Percentiles rank a stretch among this genome's conserved stretches.
phyloP scores from a whole-genome alignment of 1,284 basidiomycete genomes.

The Cystobasidium pallidum region DNA sequence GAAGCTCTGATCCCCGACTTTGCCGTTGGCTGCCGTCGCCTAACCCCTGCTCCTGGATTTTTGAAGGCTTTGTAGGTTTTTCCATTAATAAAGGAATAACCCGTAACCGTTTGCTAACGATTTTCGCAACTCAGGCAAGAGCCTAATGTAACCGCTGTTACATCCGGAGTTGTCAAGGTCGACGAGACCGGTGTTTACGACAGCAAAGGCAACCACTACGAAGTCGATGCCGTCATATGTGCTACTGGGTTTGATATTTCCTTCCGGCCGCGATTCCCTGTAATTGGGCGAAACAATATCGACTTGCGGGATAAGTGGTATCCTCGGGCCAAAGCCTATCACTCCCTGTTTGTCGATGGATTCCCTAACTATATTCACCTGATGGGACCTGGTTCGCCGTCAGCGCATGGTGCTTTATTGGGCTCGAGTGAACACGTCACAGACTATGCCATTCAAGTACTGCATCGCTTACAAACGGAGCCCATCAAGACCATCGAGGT shows the following conservation, averaged over 20 bases:
- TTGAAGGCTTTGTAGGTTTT: slow-evolving; percentile 21
- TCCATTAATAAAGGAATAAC: not conserved
- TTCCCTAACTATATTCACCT: slow-evolving; percentile 37
- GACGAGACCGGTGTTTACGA: slow-evolving; percentile 39
- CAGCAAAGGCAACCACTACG: slow-evolving; percentile 39
- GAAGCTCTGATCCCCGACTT: slow-evolving; percentile 37
- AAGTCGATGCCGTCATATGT: slow-evolving; percentile 43
- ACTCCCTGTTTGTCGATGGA: slow-evolving; percentile 29
- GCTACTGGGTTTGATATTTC: slow-evolving; percentile 46
- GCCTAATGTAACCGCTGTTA: slow-evolving; percentile 27
- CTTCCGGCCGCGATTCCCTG: slow-evolving; percentile 36
- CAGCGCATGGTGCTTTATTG: slow-evolving; percentile 37
- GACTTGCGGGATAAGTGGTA: slow-evolving; percentile 43
- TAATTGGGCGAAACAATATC: slow-evolving; percentile 36
- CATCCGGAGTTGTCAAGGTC: slow-evolving; percentile 18
- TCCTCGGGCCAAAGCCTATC: slow-evolving; percentile 33
- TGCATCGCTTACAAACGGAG: slow-evolving; percentile 35
- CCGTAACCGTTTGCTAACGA: not conserved
- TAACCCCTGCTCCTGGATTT: slow-evolving; percentile 33
- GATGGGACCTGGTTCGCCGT: slow-evolving; percentile 41
- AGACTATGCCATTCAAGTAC: slow-evolving; percentile 39
- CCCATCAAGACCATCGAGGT: slow-evolving; percentile 44
- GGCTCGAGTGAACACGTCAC: slow-evolving; percentile 32
- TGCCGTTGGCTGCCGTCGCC: slow-evolving; percentile 34
- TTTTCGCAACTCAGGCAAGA: slow-evolving; percentile 18